phyloP scores from a whole-genome alignment of 2,329 filamentous ascomycete genomes.

The Aureobasidium sp. region DNA sequence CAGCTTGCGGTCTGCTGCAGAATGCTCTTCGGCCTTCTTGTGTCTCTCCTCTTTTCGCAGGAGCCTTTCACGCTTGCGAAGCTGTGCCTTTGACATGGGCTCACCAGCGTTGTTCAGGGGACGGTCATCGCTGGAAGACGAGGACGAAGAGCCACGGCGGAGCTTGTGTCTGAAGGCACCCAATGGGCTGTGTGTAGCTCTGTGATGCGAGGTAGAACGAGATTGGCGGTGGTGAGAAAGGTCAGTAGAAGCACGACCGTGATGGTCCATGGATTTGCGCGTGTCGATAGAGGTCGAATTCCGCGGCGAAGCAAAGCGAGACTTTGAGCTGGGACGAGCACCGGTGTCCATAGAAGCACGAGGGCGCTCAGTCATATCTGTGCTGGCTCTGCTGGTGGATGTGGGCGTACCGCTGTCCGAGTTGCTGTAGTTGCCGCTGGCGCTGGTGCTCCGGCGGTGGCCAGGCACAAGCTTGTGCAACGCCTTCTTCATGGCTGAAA shows the following conservation, averaged over 20 bases:
- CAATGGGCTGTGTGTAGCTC: constrained; percentile 28
- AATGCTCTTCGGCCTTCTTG: constrained; percentile 38
- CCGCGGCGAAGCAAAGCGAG: constrained; percentile 2
- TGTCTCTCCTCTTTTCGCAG: constrained; percentile 39
- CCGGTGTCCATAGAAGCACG: not conserved
- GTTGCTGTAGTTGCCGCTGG: constrained; percentile 1
- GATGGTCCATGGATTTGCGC: not conserved
- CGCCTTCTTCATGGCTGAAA: constrained; percentile 15
- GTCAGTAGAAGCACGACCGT: not conserved
- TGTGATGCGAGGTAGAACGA: constrained; percentile 18
- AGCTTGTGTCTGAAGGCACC: constrained; percentile 28
- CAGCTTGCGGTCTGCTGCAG: constrained; percentile 40
- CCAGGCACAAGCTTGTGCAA: constrained; percentile 14
- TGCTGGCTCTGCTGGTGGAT: constrained; percentile 9
- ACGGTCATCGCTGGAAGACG: constrained; percentile 29
- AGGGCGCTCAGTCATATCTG: not conserved
- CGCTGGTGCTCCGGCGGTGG: constrained; percentile 14
- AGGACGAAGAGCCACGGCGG: constrained; percentile 25
- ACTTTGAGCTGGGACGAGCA: not conserved
- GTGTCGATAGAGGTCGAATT: constrained; percentile 6
- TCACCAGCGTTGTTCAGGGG: constrained; percentile 46
- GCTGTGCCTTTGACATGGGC: constrained; percentile 43
- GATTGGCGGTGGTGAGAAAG: not conserved
- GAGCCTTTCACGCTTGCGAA: constrained; percentile 42
- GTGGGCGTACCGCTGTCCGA: constrained; percentile 14